Evolutionary conservation across 306 rosid species (phyloP), one percentile per base, ranked within the genome.

Genomic region (Cotoneaster glaucophyllus): DNA sequence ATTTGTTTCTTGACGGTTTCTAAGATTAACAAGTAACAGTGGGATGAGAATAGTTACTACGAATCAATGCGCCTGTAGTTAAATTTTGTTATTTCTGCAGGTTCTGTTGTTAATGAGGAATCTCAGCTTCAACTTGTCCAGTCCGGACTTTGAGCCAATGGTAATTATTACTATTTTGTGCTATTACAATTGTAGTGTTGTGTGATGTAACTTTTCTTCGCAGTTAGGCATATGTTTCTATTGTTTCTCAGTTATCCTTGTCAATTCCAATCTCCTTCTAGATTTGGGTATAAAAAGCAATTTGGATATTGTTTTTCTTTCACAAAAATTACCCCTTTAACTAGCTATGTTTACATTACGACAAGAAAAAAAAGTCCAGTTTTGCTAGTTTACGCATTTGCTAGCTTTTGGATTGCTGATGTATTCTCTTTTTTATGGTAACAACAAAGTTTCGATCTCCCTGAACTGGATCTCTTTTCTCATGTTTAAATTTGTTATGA

Each of bases 91-190:
- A 43, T 61, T 59, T 80, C 59, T 86, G 91, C 89, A 93, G 98
- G 95, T 93, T 81, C 80, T 93, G 88, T 79, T 93, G 86, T 81
- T 93, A 74, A 93, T 91, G 98, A 84, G 86, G 84, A 93, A 93
- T 79, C 98, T 93, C 88, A 86, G 86, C 62, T 25, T 88, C 80
- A 93, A 93, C 82, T 78, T 93, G 86, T 82, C 93, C 66, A 85
- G 82, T 77, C 97, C 97, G 28, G 88, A 85, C 75, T 89, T 85
- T 83, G 97, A 89, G 77, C 89, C 91, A 69, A 28, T 86, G 57
- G 97, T 91, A 81, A 89, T 93, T 86, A 32, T 66, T 59, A 18
- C 10, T 34, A 9, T 68, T 39, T 22, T 52, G 31, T 73, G 52
- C 53, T 73, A 8, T 53, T 62, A 10, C 28, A 15, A 24, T 21